Percentiles rank a stretch among this genome's conserved stretches.
phyloP scores from a whole-genome alignment of 345 rosid genomes.

The Excoecaria agallocha region DNA sequence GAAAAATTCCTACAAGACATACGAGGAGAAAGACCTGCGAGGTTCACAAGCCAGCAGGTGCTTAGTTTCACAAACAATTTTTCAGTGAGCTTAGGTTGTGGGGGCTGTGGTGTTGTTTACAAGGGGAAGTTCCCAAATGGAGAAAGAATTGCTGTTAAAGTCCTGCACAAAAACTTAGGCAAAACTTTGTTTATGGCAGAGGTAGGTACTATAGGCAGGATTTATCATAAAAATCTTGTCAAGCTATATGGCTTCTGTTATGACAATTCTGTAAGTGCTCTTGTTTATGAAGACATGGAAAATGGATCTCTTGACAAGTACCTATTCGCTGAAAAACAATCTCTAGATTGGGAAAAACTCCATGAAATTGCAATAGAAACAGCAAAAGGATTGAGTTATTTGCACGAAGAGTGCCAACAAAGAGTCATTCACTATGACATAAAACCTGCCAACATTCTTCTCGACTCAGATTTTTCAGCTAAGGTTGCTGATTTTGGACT shows the following conservation, averaged over 20 bases:
- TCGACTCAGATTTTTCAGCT: no score
- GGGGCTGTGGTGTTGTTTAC: constrained; percentile 23
- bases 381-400: not conserved
- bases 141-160: constrained; percentile 13
- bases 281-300: constrained; percentile 16
- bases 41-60: no score
- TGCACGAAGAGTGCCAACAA: no score
- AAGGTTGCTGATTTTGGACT: no score
- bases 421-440: no score
- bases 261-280: not conserved
- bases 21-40: no score
- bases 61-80: no score
- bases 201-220: constrained; percentile 23
- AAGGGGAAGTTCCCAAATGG: constrained; percentile 20
- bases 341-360: not conserved
- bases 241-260: constrained; percentile 20
- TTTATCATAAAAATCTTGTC: constrained; percentile 17
- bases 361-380: not conserved
- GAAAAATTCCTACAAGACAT: no score
- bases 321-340: not conserved
- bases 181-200: constrained; percentile 22
- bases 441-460: no score
- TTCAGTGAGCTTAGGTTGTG: not conserved
- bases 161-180: constrained; percentile 9
- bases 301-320: constrained; percentile 13